Evolutionary conservation across 805 yeast genomes (phyloP).

Genomic region (Maudiozyma serrabonitensis): DNA sequence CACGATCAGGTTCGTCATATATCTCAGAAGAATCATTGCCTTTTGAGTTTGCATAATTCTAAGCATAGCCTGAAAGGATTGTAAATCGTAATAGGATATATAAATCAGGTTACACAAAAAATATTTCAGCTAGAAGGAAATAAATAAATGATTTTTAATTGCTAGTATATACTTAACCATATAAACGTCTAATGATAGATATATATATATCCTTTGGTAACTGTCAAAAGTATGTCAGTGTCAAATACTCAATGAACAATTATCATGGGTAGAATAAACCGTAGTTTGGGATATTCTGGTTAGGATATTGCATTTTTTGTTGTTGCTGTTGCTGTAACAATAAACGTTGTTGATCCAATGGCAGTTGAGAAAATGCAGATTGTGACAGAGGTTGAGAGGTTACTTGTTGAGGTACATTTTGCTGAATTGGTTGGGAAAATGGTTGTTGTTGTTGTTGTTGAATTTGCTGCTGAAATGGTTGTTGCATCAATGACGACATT

Average conservation of each 20-base stretch:
- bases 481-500: neutral
- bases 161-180: no score
- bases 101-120: no score
- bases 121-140: no score
- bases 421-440: neutral
- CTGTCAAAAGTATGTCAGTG: neutral
- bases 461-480: neutral
- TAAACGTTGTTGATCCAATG: neutral
- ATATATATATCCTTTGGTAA: neutral
- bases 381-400: neutral
- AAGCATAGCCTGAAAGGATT: neutral
- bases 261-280: neutral
- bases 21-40: slow-evolving; percentile 7
- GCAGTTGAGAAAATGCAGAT: neutral
- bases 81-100: no score
- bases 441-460: slow-evolving; percentile 2
- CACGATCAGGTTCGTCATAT: neutral
- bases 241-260: neutral
- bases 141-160: no score
- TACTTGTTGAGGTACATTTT: neutral
- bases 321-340: neutral
- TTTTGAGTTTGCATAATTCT: slow-evolving; percentile 19
- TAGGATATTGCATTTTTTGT: neutral
- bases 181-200: neutral
- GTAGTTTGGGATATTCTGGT: neutral